Evolutionary conservation across 495 filamentous ascomycete species (phyloP).

Genomic region (Penicillium macrosclerotiorum): DNA sequence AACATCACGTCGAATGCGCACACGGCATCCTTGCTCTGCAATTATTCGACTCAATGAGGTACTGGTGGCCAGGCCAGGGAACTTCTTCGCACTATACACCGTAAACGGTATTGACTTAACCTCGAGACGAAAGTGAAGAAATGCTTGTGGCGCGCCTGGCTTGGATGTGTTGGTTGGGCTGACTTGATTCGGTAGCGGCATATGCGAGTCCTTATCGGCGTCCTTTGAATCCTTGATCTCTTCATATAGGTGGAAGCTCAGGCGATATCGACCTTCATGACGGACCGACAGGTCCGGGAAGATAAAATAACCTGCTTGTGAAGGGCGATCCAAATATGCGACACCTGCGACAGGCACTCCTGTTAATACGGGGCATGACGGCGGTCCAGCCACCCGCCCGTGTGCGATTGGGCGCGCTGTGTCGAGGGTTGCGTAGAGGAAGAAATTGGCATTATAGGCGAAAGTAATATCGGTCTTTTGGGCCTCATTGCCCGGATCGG

Average conservation of each 20-base stretch:
- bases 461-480: conserved; percentile 78
- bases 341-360: conserved; percentile 96
- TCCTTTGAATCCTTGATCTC: conserved; percentile 79
- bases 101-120: conserved; percentile 84
- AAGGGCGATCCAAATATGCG: conserved; percentile 91
- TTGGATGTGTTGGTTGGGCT: conserved; percentile 22
- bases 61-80: conserved; percentile 90
- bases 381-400: conserved; percentile 65
- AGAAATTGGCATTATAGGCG: conserved; percentile 94
- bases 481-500: conserved; percentile 54
- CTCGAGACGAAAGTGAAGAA: conserved; percentile 73
- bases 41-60: conserved; percentile 85
- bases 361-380: conserved; percentile 80
- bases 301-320: conserved; percentile 92
- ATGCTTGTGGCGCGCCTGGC: conserved; percentile 37
- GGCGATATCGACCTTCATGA: conserved; percentile 86
- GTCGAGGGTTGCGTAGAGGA: conserved; percentile 91
- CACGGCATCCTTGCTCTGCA: conserved; percentile 95
- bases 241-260: conserved; percentile 92
- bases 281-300: conserved; percentile 97
- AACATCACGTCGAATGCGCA: conserved; percentile 94
- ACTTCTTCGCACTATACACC: conserved; percentile 98
- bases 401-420: conserved; percentile 83
- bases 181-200: conserved; percentile 26
- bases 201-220: conserved; percentile 49